A percentile compares a stretch with the other conserved stretches of the same genome.
These are phyloP conservation scores for Achaetomium macrosporum DNA, from an alignment of 2,329 filamentous ascomycete species.

Conservation along the genomic window DNA sequence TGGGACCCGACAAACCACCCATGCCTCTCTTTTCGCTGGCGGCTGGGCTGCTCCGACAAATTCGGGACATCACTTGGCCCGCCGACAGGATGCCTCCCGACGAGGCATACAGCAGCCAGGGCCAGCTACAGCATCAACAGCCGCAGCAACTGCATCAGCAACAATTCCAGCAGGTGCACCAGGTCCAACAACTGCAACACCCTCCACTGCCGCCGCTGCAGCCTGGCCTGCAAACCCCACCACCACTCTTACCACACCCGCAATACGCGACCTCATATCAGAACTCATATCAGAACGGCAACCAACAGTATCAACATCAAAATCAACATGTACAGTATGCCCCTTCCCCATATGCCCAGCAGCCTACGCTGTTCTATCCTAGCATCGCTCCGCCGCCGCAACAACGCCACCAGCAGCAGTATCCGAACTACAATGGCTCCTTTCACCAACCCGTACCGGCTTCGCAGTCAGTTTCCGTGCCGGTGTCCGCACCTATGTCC, in stretches of 20 bases:
- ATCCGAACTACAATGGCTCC: constrained; percentile 23
- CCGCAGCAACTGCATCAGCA: constrained; percentile 27
- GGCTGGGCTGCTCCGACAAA: constrained; percentile 19
- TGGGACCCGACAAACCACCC: constrained; percentile 10
- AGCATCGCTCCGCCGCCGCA: constrained; percentile 14
- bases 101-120: constrained; percentile 36
- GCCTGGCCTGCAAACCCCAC: constrained; percentile 4
- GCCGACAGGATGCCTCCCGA: constrained; percentile 34
- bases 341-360: constrained; percentile 23
- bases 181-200: constrained; percentile 25
- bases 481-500: constrained; percentile 16
- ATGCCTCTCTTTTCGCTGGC: constrained; percentile 22
- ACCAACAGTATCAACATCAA: constrained; percentile 17
- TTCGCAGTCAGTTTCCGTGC: not conserved
- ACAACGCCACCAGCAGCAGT: constrained; percentile 13
- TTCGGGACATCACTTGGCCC: constrained; percentile 24
- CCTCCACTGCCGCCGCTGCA: constrained; percentile 20
- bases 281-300: constrained; percentile 16
- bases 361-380: constrained; percentile 22
- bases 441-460: constrained; percentile 19
- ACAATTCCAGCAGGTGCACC: constrained; percentile 24
- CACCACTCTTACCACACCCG: constrained; percentile 18
- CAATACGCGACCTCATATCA: constrained; percentile 2
- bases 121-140: constrained; percentile 19
- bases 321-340: constrained; percentile 19